These are phyloP conservation scores for Exobasidium cylindrosporum DNA, from an alignment of 1,284 basidiomycete species.

Conservation along the genomic window DNA sequence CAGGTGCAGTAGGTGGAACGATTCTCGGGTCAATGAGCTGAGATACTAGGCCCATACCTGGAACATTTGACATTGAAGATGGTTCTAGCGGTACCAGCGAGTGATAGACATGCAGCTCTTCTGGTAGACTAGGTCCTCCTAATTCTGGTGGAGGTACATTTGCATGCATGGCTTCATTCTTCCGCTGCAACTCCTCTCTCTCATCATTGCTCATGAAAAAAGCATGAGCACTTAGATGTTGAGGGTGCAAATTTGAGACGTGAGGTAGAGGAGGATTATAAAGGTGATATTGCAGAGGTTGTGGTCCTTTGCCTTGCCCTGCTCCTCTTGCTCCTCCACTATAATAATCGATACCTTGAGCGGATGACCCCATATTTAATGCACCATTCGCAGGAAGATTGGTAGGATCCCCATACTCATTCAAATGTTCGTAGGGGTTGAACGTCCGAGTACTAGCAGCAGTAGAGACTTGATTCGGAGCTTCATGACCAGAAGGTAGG, in stretches of 20 bases:
- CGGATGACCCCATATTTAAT: neutral
- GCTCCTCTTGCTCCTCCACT: neutral
- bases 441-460: slow-evolving; percentile 15
- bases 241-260: slow-evolving; percentile 58
- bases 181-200: slow-evolving; percentile 74
- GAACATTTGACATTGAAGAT: slow-evolving; percentile 21
- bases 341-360: slow-evolving; percentile 8
- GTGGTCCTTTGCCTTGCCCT: slow-evolving; percentile 15
- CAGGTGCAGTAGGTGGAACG: slow-evolving; percentile 24
- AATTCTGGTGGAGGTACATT: slow-evolving; percentile 49
- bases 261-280: slow-evolving; percentile 69
- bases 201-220: slow-evolving; percentile 72
- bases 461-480: neutral
- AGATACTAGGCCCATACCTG: slow-evolving; percentile 28
- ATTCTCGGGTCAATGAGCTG: slow-evolving; percentile 32
- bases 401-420: slow-evolving; percentile 37
- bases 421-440: slow-evolving; percentile 46
- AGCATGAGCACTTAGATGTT: slow-evolving; percentile 57
- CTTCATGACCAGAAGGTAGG: slow-evolving; percentile 2
- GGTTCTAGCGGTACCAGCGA: slow-evolving; percentile 74
- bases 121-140: slow-evolving; percentile 67
- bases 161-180: slow-evolving; percentile 71
- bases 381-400: neutral
- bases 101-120: slow-evolving; percentile 87
- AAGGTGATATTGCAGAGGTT: slow-evolving; percentile 79